Evolutionary conservation across 257 asterid species (phyloP).

Genomic region (Jacaranda mimosifolia): DNA sequence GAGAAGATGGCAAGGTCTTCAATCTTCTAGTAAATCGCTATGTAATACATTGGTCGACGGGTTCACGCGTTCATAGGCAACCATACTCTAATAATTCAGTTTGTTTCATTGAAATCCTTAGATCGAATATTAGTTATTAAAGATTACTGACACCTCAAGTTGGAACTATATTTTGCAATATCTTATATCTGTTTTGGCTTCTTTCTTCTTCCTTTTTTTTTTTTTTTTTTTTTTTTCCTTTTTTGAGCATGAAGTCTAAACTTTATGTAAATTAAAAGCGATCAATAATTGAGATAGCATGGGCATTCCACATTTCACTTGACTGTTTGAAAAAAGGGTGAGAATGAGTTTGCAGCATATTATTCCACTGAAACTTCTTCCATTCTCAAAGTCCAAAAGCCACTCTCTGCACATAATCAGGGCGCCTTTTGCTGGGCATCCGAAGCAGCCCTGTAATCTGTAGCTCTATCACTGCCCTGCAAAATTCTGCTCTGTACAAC

Average conservation of each 20-base stretch:
- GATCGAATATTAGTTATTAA: too few species aligned
- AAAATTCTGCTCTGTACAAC: constrained; percentile 79
- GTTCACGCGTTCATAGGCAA: too few species aligned
- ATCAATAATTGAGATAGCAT: background rate
- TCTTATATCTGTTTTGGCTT: too few species aligned
- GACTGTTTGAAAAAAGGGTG: background rate
- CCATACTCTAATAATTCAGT: too few species aligned
- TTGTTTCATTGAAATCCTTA: too few species aligned
- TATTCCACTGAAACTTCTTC: background rate
- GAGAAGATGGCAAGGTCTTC: too few species aligned
- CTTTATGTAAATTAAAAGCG: background rate
- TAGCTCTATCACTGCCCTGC: constrained; percentile 89
- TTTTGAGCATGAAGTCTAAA: background rate
- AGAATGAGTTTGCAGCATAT: background rate
- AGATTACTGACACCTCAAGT: too few species aligned
- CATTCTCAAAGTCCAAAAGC: constrained; percentile 76
- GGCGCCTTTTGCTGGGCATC: constrained; percentile 95
- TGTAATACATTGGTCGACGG: too few species aligned
- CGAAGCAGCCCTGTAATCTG: constrained; percentile 91
- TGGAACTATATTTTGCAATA: too few species aligned
- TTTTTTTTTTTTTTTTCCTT: background rate
- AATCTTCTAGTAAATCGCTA: too few species aligned
- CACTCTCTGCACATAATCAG: constrained; percentile 91
- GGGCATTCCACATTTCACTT: background rate
- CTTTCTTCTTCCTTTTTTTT: too few species aligned